Evolutionary conservation across 345 rosid genomes (phyloP), one percentile per base, ranked within the genome.

Genomic region (Lenwebbia sp.): DNA sequence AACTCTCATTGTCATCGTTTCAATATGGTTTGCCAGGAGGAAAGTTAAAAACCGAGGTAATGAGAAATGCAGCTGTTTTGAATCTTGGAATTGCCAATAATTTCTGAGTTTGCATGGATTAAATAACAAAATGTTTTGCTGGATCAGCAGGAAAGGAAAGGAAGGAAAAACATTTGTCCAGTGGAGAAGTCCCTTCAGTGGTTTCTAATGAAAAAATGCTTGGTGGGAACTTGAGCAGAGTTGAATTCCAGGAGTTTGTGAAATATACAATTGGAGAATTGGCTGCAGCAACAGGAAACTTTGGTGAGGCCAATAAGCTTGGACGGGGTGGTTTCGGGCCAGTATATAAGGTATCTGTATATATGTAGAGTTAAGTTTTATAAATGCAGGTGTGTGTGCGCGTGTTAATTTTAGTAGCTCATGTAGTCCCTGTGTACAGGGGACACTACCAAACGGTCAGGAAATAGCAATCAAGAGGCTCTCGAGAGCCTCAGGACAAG

Each of bases 391-490:
- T 14, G 74, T 6, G 65, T 12, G 70, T n/a, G 8, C 3, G 37
- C 19, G 37, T 60, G 74, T 6, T 60, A 7, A 58, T 13, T 60
- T n/a, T n/a, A 60, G 74, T 13, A 13, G 37, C 74, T 60, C 74
- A 60, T 60, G 6, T 60, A 60, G 10, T 58, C 74, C 37, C 70
- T 58, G 37, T 60, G 37, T 13, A 60, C 90, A 91, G 54, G 87
- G 92, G 84, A 84, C 21, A 78, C 30, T 89, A 40, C 41, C 28
- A 8, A 85, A 89, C 84, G 92, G 91, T 19, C 83, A 86, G 49
- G 90, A 88, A 89, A 82, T 88, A 51, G 93, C 92, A 11, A 89
- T 92, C 30, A 92, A 92, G 87, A 88, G 92, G 85, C 87, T 90
- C 4, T 86, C 89, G 25, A 85, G 26, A 53, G 85, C 83, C 28